Evolutionary conservation across 2,329 filamentous ascomycete species (phyloP), one percentile per base, ranked within the genome.

Genomic region (Colletotrichum sp.): DNA sequence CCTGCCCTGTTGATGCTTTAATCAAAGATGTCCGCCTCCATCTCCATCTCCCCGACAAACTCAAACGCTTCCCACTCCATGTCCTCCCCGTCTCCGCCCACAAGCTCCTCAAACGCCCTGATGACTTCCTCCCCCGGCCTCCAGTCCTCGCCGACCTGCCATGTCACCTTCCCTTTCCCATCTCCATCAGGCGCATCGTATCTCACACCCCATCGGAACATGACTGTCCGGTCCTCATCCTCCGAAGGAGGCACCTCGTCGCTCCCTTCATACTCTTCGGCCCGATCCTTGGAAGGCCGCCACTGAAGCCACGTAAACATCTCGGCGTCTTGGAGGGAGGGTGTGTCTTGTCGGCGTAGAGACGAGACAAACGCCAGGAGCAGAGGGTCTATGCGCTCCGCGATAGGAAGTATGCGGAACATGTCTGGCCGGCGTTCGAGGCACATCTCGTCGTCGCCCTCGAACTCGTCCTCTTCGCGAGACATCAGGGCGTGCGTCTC

Each of bases 241-340:
- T 22, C 22, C 32, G 52, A 60, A 25, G 22, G 55, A 60, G 66
- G 52, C 22, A 28, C 52, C 7, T 68, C 55, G 22, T 68, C 52
- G 34, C 22, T 68, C 52, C 52, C 70, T 65, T 66, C 61, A 32
- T 78, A 77, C 58, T 71, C 75, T 12, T 58, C 15, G 16, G 30
- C 72, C 62, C 77, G 77, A 48, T 70, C 55, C 8, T 79, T 74
- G 15, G 78, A 77, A 30, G 79, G 79, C 48, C 56, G 27, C 79
- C 79, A 79, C 48, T 34, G 30, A 60, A 80, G 62, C 67, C 77
- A 75, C 8, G 77, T 64, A 55, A 78, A 79, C 28, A 80, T 60
- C 66, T 80, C 78, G 4, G 79, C 79, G 48, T 77, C 76, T 48
- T 80, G 71, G 30, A 80, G 62, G n/a, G 43, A 62, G 22, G 74